Conservation (phyloP, 345 rosid genomes). For the Jatropha curcas region DNA sequence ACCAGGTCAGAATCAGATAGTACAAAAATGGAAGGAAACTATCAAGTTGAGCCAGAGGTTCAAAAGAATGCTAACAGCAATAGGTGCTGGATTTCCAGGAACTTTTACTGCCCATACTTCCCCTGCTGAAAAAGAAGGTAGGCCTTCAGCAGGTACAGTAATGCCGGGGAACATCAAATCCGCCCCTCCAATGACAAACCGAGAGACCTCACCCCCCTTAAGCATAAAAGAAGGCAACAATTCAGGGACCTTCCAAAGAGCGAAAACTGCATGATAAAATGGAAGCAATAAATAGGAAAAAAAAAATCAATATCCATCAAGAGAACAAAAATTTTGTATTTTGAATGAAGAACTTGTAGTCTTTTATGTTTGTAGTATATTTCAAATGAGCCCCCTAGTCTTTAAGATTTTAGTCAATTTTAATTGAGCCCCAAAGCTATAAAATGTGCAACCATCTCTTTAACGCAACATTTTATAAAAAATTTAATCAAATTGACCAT, state of each 20-base stretch:
- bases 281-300: not conserved
- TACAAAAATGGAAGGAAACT: not conserved
- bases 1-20: not conserved
- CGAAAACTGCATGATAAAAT: conserved; percentile 59
- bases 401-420: too few species aligned
- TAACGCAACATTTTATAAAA: too few species aligned
- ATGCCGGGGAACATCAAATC: conserved; percentile 99
- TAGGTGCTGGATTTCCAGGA: conserved; percentile 87
- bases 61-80: conserved; percentile 61
- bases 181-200: conserved; percentile 88
- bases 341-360: not conserved
- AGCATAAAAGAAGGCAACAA: conserved; percentile 74
- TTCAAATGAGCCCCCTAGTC: not conserved
- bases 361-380: too few species aligned
- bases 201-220: conserved; percentile 93
- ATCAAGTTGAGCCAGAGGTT: not conserved
- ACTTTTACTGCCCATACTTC: conserved; percentile 93
- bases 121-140: conserved; percentile 68
- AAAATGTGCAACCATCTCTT: not conserved
- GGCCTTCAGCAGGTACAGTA: conserved; percentile 62
- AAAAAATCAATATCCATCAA: not conserved
- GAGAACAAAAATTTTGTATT: not conserved
- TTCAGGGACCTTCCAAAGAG: conserved; percentile 87
- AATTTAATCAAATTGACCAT: too few species aligned
- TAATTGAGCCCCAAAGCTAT: not conserved